Base-by-base conservation (phyloP, 495 filamentous ascomycete species). In the Penicillium alfredii region DNA sequence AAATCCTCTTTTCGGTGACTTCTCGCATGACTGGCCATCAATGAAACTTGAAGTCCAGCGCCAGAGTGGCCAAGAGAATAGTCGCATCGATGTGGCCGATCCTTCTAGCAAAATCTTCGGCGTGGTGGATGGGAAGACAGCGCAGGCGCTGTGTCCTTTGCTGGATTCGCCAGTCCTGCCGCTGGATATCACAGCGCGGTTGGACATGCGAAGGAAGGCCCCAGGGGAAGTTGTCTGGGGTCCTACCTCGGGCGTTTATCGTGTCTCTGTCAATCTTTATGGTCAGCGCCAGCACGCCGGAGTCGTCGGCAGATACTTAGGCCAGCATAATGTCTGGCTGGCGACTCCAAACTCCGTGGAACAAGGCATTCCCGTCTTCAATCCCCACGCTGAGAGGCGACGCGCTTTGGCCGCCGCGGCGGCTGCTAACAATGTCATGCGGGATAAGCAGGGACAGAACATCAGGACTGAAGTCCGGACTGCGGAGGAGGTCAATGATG, bases 401-500 rank as follows among this genome's bases (percentile, higher is more conserved):
- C 67, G 56, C 17, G 58, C 63, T 4, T 58, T 45, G 48, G 54
- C 53, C 16, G 44, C 48, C 11, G 43, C 44, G 10, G 47, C 36
- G 9, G 45, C 50, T 17, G 41, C 56, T 9, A 35, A n/a, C 20
- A 53, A 46, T 16, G 19, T n/a, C 6, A 16, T 2, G 1, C 49
- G 56, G 21, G 45, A 43, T 18, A 58, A 62, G 8, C 18, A 49
- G 9, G 58, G 58, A 3, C 8, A 19, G 12, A 19, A 2, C 6
- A 41, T 65, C 25, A 69, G 61, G 35, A 73, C 73, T 42, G 68
- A 76, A 37, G 60, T 64, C 24, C 74, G 86, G 9, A 87, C 84
- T 2, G 75, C 77, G 3, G 89, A 97, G 48, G 88, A 96, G 57
- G 79, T 93, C 18, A 81, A 80, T 4, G 75, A 76, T 47, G 88